Percentiles rank a stretch among this genome's conserved stretches.
Conservation (phyloP, 768 basidiomycete species). For the Panus rudis region DNA sequence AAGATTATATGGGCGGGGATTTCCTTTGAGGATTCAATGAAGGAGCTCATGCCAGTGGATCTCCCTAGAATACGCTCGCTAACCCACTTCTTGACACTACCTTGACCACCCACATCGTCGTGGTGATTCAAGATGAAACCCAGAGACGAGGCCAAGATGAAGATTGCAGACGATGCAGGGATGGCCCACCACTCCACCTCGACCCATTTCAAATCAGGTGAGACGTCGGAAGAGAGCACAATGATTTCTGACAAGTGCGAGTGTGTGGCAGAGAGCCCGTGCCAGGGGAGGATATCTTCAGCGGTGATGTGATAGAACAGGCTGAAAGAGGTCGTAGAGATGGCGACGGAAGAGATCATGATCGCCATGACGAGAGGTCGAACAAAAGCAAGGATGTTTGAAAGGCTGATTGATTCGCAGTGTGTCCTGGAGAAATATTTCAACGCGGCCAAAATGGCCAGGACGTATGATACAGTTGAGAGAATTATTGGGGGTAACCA, state of each 20-base stretch:
- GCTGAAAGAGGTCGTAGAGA: slow-evolving; percentile 12
- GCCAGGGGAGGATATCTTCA: slow-evolving; percentile 12
- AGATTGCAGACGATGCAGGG: slow-evolving; percentile 8
- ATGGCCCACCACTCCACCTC: slow-evolving; percentile 14
- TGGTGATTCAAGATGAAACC: slow-evolving; percentile 8
- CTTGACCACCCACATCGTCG: slow-evolving; percentile 9
- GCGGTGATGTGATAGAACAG: slow-evolving; percentile 12
- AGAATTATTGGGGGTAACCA: slow-evolving; percentile 41
- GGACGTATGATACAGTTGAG: slow-evolving; percentile 33
- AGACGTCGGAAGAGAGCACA: background rate
- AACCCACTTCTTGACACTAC: slow-evolving; percentile 12
- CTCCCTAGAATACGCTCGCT: slow-evolving; percentile 7
- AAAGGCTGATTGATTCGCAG: slow-evolving; percentile 5
- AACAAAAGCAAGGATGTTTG: slow-evolving; percentile 16
- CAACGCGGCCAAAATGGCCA: slow-evolving; percentile 31
- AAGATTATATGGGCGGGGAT: slow-evolving; percentile 9
- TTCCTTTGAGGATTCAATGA: slow-evolving; percentile 10
- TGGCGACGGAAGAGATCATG: slow-evolving; percentile 10
- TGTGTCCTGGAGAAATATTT: slow-evolving; percentile 13
- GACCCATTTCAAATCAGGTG: slow-evolving; percentile 3
- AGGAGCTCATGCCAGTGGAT: slow-evolving; percentile 5
- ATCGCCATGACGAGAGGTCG: slow-evolving; percentile 16
- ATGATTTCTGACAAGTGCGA: slow-evolving; percentile 10
- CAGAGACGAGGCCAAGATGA: slow-evolving; percentile 3
- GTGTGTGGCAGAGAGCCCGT: slow-evolving; percentile 14